Base-by-base conservation (phyloP, 2,329 filamentous ascomycete genomes). In the Penicillium sp. region DNA sequence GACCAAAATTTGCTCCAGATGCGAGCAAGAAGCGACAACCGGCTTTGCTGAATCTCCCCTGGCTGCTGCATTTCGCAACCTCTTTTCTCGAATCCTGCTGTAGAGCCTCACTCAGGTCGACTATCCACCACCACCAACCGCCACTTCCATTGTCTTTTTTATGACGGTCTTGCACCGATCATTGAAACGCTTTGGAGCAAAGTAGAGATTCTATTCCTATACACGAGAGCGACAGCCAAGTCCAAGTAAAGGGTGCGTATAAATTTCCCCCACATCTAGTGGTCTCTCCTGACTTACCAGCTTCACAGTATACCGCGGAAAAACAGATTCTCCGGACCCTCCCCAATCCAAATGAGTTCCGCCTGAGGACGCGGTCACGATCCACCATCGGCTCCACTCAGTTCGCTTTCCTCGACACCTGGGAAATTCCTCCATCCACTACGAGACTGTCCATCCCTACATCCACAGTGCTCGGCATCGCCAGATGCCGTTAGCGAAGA, bases 401-500 rank as follows among this genome's bases (percentile, higher is more conserved):
- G 65, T 67, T 63, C 60, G 59, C 56, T 45, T 60, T 51, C 56
- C 58, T 58, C 56, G 58, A 56, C 59, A 51, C 44, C 35, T 64
- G 61, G 59, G 44, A 58, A 47, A 49, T 59, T 56, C 58, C 57
- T 63, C 45, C 57, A 58, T 65, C 58, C 61, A 56, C 56, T 49
- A 53, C 58, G 61, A 24, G 26, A 40, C 53, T 58, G 56, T 59
- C 51, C 35, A 50, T 55, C 37, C 9, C 50, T 42, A 30, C 53
- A 59, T 62, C 56, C 59, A 22, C 33, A 58, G 63, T 64, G 56
- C 30, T 30, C 13, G 35, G 56, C 51, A 58, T 59, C 70, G 64
- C 71, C 76, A 73, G 74, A 82, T 83, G 81, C 75, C 69, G 78
- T 70, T 73, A 73, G 72, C 72, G 67, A 66, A 69, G 70, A 72